These are phyloP conservation scores for Prunus yedoensis DNA, from an alignment of 331 rosid species.

Conservation along the genomic window DNA sequence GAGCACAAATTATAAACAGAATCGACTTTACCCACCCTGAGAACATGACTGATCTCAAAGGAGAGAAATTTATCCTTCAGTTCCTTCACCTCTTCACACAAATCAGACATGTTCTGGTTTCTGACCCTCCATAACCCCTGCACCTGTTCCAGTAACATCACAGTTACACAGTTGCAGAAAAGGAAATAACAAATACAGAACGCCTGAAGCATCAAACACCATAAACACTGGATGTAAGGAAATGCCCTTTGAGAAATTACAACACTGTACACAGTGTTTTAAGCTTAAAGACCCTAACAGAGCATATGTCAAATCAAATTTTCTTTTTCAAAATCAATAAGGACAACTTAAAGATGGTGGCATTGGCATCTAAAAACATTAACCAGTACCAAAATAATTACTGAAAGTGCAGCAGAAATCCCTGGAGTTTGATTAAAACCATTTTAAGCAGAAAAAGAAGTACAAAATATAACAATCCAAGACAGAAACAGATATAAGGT, in stretches of 20 bases:
- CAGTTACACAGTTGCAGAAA: not conserved
- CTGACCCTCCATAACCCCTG: conserved; percentile 81
- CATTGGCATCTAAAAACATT: not conserved
- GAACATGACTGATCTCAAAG: conserved; percentile 76
- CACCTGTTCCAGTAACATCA: conserved; percentile 54
- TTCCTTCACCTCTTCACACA: conserved; percentile 64
- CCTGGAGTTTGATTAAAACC: not conserved
- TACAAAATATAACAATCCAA: conserved; percentile 8
- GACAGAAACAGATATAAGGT: not conserved
- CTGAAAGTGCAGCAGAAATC: not conserved
- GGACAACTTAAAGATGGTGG: not conserved
- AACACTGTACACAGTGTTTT: not conserved
- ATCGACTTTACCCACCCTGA: conserved; percentile 68
- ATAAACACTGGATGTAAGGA: not conserved
- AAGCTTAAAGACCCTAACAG: conserved; percentile 7
- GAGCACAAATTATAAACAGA: conserved; percentile 6
- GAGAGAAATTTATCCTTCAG: conserved; percentile 70
- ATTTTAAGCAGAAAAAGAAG: not conserved
- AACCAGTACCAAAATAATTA: not conserved
- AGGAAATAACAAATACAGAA: not conserved
- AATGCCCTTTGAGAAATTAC: not conserved
- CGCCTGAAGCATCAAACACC: not conserved
- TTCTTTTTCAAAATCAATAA: conserved; percentile 1
- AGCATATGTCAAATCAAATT: not conserved
- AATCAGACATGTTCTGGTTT: conserved; percentile 54